Evolutionary conservation across 345 rosid genomes (phyloP).

Genomic region (Lepidium didymum): DNA sequence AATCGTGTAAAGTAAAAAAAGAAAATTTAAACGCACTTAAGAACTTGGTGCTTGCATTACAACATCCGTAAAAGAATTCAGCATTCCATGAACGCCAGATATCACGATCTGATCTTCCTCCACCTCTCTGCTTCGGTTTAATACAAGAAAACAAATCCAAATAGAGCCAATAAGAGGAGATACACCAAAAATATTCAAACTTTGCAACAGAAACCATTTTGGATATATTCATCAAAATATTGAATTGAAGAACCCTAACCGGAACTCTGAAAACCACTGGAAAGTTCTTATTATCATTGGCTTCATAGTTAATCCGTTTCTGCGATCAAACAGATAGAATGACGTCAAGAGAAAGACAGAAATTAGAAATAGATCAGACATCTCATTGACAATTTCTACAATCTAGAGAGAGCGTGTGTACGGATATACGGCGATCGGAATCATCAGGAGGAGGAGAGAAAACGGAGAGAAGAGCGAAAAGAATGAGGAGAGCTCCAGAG

Average conservation of each 20-base stretch:
- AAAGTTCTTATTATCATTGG: slow-evolving; percentile 23
- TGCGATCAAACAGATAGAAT: slow-evolving; percentile 4
- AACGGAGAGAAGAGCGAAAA: slow-evolving; percentile 62
- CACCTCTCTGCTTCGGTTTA: slow-evolving; percentile 39
- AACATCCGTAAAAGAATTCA: slow-evolving; percentile 55
- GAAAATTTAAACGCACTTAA: slow-evolving; percentile 34
- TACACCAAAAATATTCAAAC: not conserved
- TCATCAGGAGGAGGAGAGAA: slow-evolving; percentile 66
- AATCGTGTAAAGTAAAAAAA: not conserved
- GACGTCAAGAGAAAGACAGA: not conserved
- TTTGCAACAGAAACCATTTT: slow-evolving; percentile 1
- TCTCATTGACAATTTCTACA: not conserved
- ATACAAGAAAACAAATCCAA: slow-evolving; percentile 4
- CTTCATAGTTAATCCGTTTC: slow-evolving; percentile 24
- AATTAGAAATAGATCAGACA: not conserved
- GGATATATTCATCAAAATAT: not conserved
- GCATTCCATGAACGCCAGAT: slow-evolving; percentile 70
- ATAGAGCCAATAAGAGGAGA: not conserved
- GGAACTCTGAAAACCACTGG: slow-evolving; percentile 49
- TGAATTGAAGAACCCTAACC: slow-evolving; percentile 43
- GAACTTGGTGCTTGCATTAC: slow-evolving; percentile 60
- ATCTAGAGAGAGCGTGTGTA: slow-evolving; percentile 14
- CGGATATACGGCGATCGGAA: slow-evolving; percentile 37
- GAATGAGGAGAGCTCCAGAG: slow-evolving; percentile 54
- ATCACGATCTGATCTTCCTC: slow-evolving; percentile 66